Base-by-base conservation (phyloP, 73 alveolate species). In the Paramecium sexaurelia region DNA sequence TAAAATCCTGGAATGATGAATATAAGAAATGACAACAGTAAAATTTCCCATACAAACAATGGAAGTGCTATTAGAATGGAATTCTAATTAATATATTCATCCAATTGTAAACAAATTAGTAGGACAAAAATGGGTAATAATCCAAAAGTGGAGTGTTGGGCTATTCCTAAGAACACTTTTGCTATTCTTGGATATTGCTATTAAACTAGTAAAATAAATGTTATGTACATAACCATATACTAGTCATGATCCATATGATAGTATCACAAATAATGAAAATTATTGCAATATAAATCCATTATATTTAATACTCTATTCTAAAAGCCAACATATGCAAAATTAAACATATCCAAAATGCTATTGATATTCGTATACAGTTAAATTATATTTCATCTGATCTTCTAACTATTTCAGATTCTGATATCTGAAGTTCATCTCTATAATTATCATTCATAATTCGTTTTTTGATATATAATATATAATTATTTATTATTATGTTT, bases 271-370 rank as follows among this genome's bases (percentile, higher is more conserved):
- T 29, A 22, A 26, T 29, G 43, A 61, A 61, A 61, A 61, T 10
- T 61, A 61, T 61, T 32, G 47, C 83, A 61, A 61, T 11, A 61
- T 29, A 61, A 61, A 61, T 61, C 83, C 83, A 61, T 61, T 61
- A 29, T 32, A 61, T 61, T 24, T 26, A 32, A 27, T 26, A 61
- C 26, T 61, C 83, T 11, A 61, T 61, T 11, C 29, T 26, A 11
- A 61, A 8, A 29, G 83, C 43, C 26, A 61, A 27, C 43, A 61
- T 26, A 9, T 26, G 39, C 83, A 61, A 61, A 13, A 61, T 26
- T 61, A 61, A 32, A 61, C n/a, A 61, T 26, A 61, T 32, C 17
- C 47, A 61, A 61, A 32, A 26, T 13, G 43, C 83, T 61, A 61
- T 61, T 9, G 26, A 29, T 26, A 61, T 61, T 17, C 83, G 39